phyloP scores from a whole-genome alignment of 306 rosid genomes.

The Datisca glomerata region DNA sequence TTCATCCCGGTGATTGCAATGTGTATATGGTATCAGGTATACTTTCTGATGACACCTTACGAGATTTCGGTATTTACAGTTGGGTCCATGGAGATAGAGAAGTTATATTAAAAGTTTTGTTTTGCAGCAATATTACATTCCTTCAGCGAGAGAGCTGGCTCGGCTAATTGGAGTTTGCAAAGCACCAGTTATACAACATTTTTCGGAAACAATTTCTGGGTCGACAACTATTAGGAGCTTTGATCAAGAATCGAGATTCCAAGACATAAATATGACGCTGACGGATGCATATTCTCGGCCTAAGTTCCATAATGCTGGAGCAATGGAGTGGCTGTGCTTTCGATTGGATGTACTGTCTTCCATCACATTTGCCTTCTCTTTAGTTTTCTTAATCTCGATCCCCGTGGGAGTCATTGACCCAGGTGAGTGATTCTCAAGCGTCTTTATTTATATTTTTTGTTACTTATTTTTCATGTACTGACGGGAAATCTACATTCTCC shows the following conservation, averaged over 20 bases:
- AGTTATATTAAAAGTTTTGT: constrained; percentile 6
- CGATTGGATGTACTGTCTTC: constrained; percentile 50
- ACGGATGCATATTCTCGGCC: constrained; percentile 46
- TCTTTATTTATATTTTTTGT: not conserved
- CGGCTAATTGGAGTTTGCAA: constrained; percentile 73
- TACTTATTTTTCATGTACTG: not conserved
- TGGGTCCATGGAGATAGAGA: too few relatives aligned
- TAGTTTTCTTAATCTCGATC: constrained; percentile 47
- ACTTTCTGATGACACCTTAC: not conserved
- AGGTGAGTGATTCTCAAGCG: constrained; percentile 19
- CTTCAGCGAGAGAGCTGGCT: constrained; percentile 62
- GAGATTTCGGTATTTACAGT: too few relatives aligned
- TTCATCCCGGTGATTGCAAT: constrained; percentile 51
- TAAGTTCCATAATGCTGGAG: constrained; percentile 34
- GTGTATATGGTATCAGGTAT: constrained; percentile 73
- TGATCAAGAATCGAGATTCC: constrained; percentile 57
- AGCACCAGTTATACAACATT: constrained; percentile 85
- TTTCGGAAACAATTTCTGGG: constrained; percentile 76
- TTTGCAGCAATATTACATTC: constrained; percentile 56
- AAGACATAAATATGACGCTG: constrained; percentile 41
- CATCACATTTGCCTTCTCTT: constrained; percentile 37
- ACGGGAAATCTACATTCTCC: not conserved
- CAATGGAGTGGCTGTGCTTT: constrained; percentile 56
- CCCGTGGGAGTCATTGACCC: constrained; percentile 49
- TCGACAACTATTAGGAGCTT: constrained; percentile 69